These are phyloP conservation scores for Chloranthus sessilifolius DNA, from an alignment of 164 flowering plant species.

Conservation along the genomic window DNA sequence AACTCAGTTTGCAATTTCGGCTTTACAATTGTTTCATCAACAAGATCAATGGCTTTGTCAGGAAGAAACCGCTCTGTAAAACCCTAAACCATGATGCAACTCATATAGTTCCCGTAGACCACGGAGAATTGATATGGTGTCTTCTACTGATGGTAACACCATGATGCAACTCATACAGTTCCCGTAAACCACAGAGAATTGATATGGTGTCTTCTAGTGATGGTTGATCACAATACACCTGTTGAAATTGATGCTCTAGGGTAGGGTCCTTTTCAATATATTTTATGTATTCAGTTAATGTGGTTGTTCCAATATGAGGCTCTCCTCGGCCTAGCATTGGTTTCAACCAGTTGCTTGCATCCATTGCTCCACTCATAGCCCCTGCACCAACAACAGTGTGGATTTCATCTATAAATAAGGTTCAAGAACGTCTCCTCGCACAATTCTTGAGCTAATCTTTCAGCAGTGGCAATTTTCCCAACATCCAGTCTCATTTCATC, in stretches of 20 bases:
- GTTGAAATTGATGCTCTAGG: conserved; percentile 91
- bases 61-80: conserved; percentile 91
- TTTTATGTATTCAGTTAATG: conserved; percentile 83
- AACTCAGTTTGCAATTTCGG: conserved; percentile 94
- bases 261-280: conserved; percentile 96
- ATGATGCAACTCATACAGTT: too few relatives aligned
- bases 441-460: conserved; percentile 95
- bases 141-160: conserved; percentile 94
- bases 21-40: conserved; percentile 98
- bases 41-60: conserved; percentile 97
- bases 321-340: conserved; percentile 98
- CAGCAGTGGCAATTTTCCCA: too few relatives aligned
- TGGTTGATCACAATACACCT: conserved; percentile 85
- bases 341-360: conserved; percentile 91
- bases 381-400: conserved; percentile 98
- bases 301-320: conserved; percentile 92
- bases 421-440: conserved; percentile 97
- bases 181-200: too few relatives aligned
- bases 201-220: too few relatives aligned
- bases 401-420: conserved; percentile 95
- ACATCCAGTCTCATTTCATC: too few relatives aligned
- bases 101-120: conserved; percentile 92
- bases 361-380: conserved; percentile 93
- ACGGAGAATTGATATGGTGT: conserved; percentile 88
- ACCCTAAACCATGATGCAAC: conserved; percentile 86